Evolutionary conservation across 2,329 filamentous ascomycete genomes (phyloP), one percentile per base, ranked within the genome.

Genomic region (Verruconis gallopava): DNA sequence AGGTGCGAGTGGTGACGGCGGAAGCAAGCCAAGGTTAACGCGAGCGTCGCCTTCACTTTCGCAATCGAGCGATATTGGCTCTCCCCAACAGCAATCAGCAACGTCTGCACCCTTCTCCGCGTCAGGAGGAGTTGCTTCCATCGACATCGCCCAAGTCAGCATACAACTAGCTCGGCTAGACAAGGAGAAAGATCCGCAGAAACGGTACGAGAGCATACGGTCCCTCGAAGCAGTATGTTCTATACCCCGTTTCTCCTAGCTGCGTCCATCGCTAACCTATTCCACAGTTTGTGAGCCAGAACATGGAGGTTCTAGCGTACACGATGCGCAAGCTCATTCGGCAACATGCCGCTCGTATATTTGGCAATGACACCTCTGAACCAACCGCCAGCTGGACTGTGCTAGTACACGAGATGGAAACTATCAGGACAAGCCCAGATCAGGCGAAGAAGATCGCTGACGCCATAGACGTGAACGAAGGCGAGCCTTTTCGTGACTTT

Each of bases 301-400:
- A 88, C 59, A 98, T 98, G 89, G 93, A 98, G 72, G 86, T 95
- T 59, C 95, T 88, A 62, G 79, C 85, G 47, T 93, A 88, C 69
- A 95, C 91, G 64, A 93, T 98, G 65, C 80, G 85, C 63, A 85
- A 89, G 64, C 72, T 96, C 59, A 77, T 98, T 57, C 82, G 81
- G 63, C 80, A 81, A 65, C 95, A 95, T 77, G 85, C 88, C 54
- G 69, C 80, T 49, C 81, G 91, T 56, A 91, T 98, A 59, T 96
- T 96, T 59, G 78, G 81, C 48, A 69, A 79, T 42, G 74, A 76
- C 44, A 74, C 77, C 49, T 73, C 84, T 43, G 74, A 77, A 49
- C 73, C 85, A 49, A 83, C 81, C 61, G 71, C 81, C 41, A 93
- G 83, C 61, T 93, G 94, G 59, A 79, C 81, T 47, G 71, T 96